Conservation (phyloP, 116 monocot genomes). For the Cymodocea nodosa region DNA sequence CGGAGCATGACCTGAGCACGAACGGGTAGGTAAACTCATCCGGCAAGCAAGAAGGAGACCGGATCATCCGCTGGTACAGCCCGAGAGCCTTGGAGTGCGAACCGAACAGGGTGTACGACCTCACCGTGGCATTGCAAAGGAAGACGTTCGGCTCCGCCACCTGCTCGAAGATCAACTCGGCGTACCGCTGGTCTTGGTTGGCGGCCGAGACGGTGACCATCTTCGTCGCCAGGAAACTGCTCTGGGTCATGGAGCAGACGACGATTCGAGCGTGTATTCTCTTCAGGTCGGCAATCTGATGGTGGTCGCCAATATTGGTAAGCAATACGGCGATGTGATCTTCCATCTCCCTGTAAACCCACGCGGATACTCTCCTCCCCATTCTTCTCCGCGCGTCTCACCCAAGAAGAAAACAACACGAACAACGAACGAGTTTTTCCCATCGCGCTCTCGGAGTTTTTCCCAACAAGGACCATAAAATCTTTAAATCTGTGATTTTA, state of each 20-base stretch:
- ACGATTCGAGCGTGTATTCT: conserved; percentile 10
- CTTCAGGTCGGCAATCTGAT: not conserved
- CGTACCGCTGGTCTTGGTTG: conserved; percentile 20
- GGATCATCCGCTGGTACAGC: conserved; percentile 8
- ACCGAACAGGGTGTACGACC: not conserved
- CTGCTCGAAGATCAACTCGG: conserved; percentile 37
- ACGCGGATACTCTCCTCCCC: not conserved
- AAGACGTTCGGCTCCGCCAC: conserved; percentile 35
- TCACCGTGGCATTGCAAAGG: conserved; percentile 52
- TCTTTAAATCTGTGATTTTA: too few species aligned
- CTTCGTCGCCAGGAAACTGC: conserved; percentile 52
- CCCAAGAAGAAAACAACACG: too few species aligned
- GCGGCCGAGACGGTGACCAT: conserved; percentile 38
- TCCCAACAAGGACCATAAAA: too few species aligned
- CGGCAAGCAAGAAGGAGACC: conserved; percentile 21
- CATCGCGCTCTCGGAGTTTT: too few species aligned
- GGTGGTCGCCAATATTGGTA: not conserved
- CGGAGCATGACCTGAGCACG: conserved; percentile 46
- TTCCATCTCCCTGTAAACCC: conserved; percentile 5
- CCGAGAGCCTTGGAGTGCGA: not conserved
- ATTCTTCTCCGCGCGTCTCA: too few species aligned
- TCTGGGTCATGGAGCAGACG: conserved; percentile 31
- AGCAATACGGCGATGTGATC: not conserved
- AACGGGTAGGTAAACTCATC: conserved; percentile 67
- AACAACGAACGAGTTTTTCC: too few species aligned